Percentiles rank a stretch among this genome's conserved stretches.
phyloP scores from a whole-genome alignment of 805 yeast genomes.

The Wickerhamiella qilinensis region DNA sequence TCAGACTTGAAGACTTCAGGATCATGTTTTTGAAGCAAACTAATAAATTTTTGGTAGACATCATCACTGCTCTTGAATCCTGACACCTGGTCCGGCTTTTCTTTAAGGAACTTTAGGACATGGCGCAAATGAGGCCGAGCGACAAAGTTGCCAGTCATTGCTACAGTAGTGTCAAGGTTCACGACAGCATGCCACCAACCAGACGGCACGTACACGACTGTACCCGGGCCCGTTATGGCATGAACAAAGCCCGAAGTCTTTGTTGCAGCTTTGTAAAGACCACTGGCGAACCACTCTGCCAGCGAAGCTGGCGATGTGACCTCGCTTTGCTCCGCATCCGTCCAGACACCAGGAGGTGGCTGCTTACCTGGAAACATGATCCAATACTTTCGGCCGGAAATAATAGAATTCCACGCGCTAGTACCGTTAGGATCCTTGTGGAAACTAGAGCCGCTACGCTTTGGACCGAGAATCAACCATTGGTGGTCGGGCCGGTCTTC shows the following conservation, averaged over 20 bases:
- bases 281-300: constrained; percentile 80
- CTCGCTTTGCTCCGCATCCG: constrained; percentile 63
- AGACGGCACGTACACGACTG: constrained; percentile 79
- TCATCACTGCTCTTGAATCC: constrained; percentile 49
- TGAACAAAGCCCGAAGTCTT: constrained; percentile 33
- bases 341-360: constrained; percentile 74
- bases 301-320: constrained; percentile 85
- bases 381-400: constrained; percentile 71
- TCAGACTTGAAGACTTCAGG: no score
- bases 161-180: constrained; percentile 53
- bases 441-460: constrained; percentile 71
- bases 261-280: constrained; percentile 58
- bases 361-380: constrained; percentile 67
- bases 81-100: constrained; percentile 54
- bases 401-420: constrained; percentile 75
- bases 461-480: constrained; percentile 84
- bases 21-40: background rate
- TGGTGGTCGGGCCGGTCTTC: constrained; percentile 62
- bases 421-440: constrained; percentile 90
- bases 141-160: constrained; percentile 79
- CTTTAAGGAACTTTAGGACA: constrained; percentile 51
- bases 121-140: constrained; percentile 42
- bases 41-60: constrained; percentile 40
- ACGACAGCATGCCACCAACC: constrained; percentile 97
- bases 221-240: constrained; percentile 67